Conservation (phyloP, 305 asterid genomes). For the Fraxinus greggii region DNA sequence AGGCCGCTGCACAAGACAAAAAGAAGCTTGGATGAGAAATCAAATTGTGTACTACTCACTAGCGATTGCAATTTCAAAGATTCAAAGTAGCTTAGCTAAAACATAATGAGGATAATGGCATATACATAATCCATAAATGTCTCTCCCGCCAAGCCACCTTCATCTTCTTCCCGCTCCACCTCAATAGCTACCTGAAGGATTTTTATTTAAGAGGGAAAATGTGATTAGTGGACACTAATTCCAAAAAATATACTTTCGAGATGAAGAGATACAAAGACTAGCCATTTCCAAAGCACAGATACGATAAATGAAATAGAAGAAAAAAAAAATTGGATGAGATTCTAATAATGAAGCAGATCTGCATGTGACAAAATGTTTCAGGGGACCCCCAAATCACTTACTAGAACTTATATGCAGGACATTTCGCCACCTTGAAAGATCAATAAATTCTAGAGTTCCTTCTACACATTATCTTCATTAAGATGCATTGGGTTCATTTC, state of each 20-base stretch:
- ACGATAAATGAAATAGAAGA: background rate
- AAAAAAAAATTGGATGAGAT: background rate
- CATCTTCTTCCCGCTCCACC: conserved; percentile 98
- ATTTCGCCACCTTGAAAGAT: background rate
- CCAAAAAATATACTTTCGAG: background rate
- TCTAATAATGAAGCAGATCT: background rate
- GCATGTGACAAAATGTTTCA: background rate
- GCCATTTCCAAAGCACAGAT: background rate
- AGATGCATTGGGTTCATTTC: background rate
- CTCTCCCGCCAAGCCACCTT: conserved; percentile 93
- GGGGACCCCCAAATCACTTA: background rate
- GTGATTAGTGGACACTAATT: conserved; percentile 17
- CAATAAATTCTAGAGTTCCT: background rate
- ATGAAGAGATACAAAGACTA: background rate
- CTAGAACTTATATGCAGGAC: conserved; percentile 2
- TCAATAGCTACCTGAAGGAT: conserved; percentile 78
- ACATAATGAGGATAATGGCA: conserved; percentile 18
- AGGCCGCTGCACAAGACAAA: conserved; percentile 63
- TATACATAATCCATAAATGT: conserved; percentile 90
- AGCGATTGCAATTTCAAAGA: conserved; percentile 16
- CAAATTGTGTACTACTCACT: conserved; percentile 15
- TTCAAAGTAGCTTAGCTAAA: background rate
- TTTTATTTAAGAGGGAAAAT: conserved; percentile 12
- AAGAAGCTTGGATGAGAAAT: conserved; percentile 25
- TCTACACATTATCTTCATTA: background rate